phyloP scores from a whole-genome alignment of 352 stramenopile genomes.

The Globisporangium emineosum region DNA sequence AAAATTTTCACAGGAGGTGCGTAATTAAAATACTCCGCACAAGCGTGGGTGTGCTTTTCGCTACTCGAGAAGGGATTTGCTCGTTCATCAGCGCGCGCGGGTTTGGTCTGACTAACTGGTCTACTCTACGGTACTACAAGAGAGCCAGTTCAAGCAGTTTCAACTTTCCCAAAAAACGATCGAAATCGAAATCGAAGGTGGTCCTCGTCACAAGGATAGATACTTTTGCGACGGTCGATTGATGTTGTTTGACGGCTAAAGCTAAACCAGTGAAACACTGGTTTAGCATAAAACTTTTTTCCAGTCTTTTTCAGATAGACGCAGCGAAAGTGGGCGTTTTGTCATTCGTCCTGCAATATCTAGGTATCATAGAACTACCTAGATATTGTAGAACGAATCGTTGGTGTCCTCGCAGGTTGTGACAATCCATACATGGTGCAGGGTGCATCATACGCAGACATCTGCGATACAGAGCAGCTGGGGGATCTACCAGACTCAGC shows the following conservation, averaged over 20 bases:
- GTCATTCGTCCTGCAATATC: neutral
- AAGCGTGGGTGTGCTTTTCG: neutral
- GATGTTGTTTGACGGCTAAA: neutral
- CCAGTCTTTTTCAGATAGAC: neutral
- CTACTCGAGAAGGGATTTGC: neutral
- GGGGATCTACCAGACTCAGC: neutral
- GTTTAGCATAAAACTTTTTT: too few species aligned
- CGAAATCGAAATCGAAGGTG: neutral
- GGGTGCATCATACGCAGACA: neutral
- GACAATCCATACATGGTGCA: neutral
- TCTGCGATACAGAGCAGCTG: neutral
- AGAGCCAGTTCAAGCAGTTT: constrained; percentile 2
- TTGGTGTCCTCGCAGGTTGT: neutral
- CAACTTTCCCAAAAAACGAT: neutral
- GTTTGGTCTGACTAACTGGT: neutral
- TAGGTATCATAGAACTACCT: neutral
- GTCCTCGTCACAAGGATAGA: constrained; percentile 1
- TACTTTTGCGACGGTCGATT: neutral
- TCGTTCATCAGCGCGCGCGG: too few species aligned
- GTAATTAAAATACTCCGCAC: neutral
- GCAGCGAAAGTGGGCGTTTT: neutral
- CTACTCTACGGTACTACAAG: neutral
- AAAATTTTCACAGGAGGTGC: neutral
- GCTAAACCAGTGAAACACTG: too few species aligned
- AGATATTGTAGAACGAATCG: neutral